phyloP scores from a whole-genome alignment of 768 basidiomycete genomes.

The Tricholoma matsutake region DNA sequence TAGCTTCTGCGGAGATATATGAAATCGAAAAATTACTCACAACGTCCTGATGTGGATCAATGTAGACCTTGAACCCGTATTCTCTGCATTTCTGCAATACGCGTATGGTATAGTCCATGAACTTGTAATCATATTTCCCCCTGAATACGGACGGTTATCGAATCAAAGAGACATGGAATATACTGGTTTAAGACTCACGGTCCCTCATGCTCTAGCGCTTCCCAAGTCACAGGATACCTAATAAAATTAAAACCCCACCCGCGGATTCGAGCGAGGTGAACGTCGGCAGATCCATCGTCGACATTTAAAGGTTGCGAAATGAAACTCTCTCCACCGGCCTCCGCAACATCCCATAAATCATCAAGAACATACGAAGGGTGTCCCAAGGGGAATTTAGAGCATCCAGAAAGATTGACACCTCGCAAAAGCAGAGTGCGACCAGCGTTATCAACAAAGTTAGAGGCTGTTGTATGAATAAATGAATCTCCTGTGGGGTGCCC shows the following conservation, averaged over 20 bases:
- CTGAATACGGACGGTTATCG: constrained; percentile 36
- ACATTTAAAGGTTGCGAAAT: constrained; percentile 76
- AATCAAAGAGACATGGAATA: constrained; percentile 5
- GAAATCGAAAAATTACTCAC: constrained; percentile 51
- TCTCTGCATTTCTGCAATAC: constrained; percentile 90
- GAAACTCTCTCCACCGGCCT: constrained; percentile 68
- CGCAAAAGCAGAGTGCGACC: constrained; percentile 81
- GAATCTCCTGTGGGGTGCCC: constrained; percentile 42
- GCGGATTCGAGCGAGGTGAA: constrained; percentile 78
- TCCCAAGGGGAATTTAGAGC: constrained; percentile 78
- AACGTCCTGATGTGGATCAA: constrained; percentile 96
- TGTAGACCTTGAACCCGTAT: constrained; percentile 86
- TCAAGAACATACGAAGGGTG: constrained; percentile 66
- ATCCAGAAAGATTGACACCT: constrained; percentile 93
- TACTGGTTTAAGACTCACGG: constrained; percentile 63
- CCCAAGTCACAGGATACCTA: constrained; percentile 89
- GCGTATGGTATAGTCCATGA: constrained; percentile 86
- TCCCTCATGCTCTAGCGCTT: constrained; percentile 88
- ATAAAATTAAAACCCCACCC: constrained; percentile 95
- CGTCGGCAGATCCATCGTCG: constrained; percentile 82
- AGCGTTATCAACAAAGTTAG: constrained; percentile 68
- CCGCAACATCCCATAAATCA: constrained; percentile 80
- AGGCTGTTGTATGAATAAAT: constrained; percentile 64
- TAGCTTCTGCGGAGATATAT: neutral
- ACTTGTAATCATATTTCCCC: constrained; percentile 85